Conservation (phyloP, 768 basidiomycete genomes). For the Aureoboletus auriporus region DNA sequence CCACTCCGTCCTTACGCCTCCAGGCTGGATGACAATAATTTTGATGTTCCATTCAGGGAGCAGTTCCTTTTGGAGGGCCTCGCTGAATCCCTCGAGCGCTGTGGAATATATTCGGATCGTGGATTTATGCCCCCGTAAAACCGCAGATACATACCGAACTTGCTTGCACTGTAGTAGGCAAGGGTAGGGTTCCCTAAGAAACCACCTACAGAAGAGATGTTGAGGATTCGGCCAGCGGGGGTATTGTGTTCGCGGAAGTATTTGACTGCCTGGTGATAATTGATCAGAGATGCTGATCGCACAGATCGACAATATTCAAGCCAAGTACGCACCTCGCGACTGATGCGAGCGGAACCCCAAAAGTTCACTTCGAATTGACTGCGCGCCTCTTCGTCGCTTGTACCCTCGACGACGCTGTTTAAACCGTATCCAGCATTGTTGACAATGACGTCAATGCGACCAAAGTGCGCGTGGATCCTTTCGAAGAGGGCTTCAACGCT, state of each 20-base stretch:
- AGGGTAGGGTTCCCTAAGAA: conserved; percentile 15
- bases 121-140: too few species aligned
- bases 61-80: conserved; percentile 21
- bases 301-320: too few species aligned
- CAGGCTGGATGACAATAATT: conserved; percentile 19
- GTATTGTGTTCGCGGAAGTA: conserved; percentile 30
- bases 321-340: conserved; percentile 16
- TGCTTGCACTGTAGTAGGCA: conserved; percentile 19
- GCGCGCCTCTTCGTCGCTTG: conserved; percentile 23
- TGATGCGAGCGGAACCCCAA: conserved; percentile 27
- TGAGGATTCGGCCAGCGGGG: conserved; percentile 20
- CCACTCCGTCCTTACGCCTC: conserved; percentile 19
- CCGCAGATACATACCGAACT: conserved; percentile 13
- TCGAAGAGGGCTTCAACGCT: conserved; percentile 18
- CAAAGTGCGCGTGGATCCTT: conserved; percentile 21
- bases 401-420: conserved; percentile 24
- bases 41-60: conserved; percentile 26
- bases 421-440: conserved; percentile 31
- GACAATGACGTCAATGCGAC: conserved; percentile 30
- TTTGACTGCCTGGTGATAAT: conserved; percentile 15
- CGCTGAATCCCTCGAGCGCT: conserved; percentile 27
- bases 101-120: not conserved
- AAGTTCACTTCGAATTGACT: conserved; percentile 31
- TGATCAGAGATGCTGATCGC: not conserved
- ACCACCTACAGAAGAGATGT: conserved; percentile 19